Base-by-base conservation (phyloP, 1,284 basidiomycete species). In the Ganoderma sinense region DNA sequence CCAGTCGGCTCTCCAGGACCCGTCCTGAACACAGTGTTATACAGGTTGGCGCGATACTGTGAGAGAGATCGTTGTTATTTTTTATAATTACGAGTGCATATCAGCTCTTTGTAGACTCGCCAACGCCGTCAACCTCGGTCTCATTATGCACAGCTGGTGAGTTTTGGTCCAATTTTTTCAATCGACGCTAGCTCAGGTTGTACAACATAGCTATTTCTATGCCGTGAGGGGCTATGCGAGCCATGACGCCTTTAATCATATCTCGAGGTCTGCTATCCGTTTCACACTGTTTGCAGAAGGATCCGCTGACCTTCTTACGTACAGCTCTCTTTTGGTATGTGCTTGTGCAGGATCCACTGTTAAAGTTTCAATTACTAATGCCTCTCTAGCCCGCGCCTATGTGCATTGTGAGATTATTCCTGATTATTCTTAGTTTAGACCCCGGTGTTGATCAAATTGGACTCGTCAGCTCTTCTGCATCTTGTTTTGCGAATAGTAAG, bases 241-340 rank as follows among this genome's bases (percentile, higher is more conserved):
- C 0, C 36, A 33, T 16, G 20, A 33, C 33, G 56, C 56, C 10
- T 59, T 59, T 20, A 20, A n/a, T 23, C 33, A 39, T 23, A 33
- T 59, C 33, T 59, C 56, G n/a, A 20, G 33, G 56, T 59, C 1
- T 4, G 31, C 20, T 18, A n/a, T n/a, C 20, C 20, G 23, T 39
- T 39, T 39, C 23, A 20, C n/a, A 39, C n/a, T n/a, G n/a, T n/a
- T 31, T 13, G 18, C 16, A 20, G 7, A 18, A 39, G 14, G 18
- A 23, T 13, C 6, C 4, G 14, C 56, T 59, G n/a, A 59, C 16
- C 7, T 20, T 23, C 10, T 23, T 39, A 5, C 20, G 0, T 36
- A 31, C 33, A 59, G 56, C 33, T 59, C 56, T n/a, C 56, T 59
- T 20, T 18, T 39, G 56, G 56, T 59, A 59, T 16, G 56, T 39